These are phyloP conservation scores for Phlegmacium glaucopus DNA, from an alignment of 768 basidiomycete species.

Conservation along the genomic window DNA sequence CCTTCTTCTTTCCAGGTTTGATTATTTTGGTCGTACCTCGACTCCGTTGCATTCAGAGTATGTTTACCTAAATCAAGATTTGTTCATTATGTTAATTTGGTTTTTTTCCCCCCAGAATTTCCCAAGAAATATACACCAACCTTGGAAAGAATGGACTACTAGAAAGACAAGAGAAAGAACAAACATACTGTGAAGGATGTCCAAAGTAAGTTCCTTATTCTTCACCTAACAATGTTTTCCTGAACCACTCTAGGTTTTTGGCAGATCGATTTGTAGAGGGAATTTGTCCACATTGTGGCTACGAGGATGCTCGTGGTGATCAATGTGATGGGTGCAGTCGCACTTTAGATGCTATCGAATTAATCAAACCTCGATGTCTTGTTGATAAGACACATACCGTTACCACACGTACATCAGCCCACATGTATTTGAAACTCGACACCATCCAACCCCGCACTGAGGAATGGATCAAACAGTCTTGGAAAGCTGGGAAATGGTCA, in stretches of 20 bases:
- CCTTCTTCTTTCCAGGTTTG: conserved; percentile 61
- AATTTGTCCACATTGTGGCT: conserved; percentile 92
- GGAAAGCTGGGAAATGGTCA: conserved; percentile 86
- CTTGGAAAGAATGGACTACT: conserved; percentile 75
- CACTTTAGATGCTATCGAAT: conserved; percentile 90
- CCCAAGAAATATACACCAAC: conserved; percentile 85
- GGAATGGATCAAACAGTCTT: conserved; percentile 82
- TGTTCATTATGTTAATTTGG: neutral
- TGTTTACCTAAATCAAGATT: conserved; percentile 11
- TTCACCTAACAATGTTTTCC: neutral
- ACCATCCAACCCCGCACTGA: conserved; percentile 77
- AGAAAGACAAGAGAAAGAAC: conserved; percentile 82
- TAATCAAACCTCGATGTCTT: conserved; percentile 93
- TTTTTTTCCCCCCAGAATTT: conserved; percentile 65
- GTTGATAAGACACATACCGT: conserved; percentile 79
- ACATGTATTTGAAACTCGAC: conserved; percentile 91
- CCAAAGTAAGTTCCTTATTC: conserved; percentile 50
- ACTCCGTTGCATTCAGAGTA: conserved; percentile 88
- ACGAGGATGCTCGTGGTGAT: conserved; percentile 94
- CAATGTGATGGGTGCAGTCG: conserved; percentile 95
- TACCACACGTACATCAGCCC: conserved; percentile 71
- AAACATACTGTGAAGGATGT: conserved; percentile 94
- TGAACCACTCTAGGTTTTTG: conserved; percentile 58
- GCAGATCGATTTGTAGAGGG: conserved; percentile 98
- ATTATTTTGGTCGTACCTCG: conserved; percentile 94